A percentile compares a stretch with the other conserved stretches of the same genome.
Conservation (phyloP, 345 rosid genomes). For the Boechera retrofracta region DNA sequence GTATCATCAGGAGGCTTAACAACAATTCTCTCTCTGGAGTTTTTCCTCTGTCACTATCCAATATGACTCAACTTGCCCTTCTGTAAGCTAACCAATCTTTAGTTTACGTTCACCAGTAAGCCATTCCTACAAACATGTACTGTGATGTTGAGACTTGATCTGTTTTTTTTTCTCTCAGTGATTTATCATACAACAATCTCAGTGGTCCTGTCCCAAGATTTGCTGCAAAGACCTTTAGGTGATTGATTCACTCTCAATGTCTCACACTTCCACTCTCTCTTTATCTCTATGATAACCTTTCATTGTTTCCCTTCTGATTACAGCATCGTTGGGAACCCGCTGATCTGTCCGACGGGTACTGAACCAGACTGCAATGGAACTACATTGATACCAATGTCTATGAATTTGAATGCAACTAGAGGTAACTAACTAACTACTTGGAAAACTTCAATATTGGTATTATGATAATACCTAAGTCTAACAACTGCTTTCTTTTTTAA, state of each 20-base stretch:
- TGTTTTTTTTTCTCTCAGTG: slow-evolving; percentile 55
- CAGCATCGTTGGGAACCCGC: slow-evolving; percentile 92
- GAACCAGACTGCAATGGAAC: slow-evolving; percentile 91
- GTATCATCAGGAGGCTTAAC: slow-evolving; percentile 75
- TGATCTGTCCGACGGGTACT: slow-evolving; percentile 83
- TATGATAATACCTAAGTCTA: not conserved
- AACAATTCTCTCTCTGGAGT: slow-evolving; percentile 83
- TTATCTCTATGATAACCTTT: not conserved
- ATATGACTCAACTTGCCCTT: slow-evolving; percentile 86
- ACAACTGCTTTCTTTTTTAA: not conserved
- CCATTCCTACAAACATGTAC: not conserved
- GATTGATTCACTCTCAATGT: slow-evolving; percentile 36
- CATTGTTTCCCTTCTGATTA: slow-evolving; percentile 21
- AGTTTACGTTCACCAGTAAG: not conserved
- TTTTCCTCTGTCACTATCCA: slow-evolving; percentile 72
- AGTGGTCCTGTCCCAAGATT: slow-evolving; percentile 88
- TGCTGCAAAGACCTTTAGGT: slow-evolving; percentile 93
- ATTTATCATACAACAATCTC: slow-evolving; percentile 91
- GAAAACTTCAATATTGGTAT: not conserved
- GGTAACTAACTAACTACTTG: slow-evolving; percentile 46
- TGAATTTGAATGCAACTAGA: slow-evolving; percentile 82
- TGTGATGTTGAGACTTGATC: slow-evolving; percentile 18
- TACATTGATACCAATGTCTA: slow-evolving; percentile 90
- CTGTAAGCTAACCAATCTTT: slow-evolving; percentile 59
- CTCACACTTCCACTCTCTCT: slow-evolving; percentile 20